Evolutionary conservation across 805 yeast species (phyloP), one percentile per base, ranked within the genome.

Genomic region (Suhomyces emberorum): DNA sequence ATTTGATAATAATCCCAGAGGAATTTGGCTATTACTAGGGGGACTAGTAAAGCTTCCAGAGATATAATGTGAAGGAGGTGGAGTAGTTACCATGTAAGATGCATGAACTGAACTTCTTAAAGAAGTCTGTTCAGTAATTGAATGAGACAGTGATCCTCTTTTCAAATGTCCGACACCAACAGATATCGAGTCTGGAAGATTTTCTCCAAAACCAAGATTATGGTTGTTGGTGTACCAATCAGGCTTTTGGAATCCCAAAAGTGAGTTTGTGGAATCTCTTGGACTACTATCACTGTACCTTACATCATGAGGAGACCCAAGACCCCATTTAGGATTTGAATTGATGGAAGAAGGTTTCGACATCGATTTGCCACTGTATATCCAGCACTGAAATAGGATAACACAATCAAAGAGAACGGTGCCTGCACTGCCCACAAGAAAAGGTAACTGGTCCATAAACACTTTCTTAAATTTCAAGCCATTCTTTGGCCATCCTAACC

Each of bases 391-490:
- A 30, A 55, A 45, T 23, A 67, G 45, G 18, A 67, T 55, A 12
- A 59, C 43, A 15, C 42, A 33, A 44, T 66, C 72, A 18, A 49
- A 51, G 14, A 46, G 7, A 7, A 55, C 51, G 0, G 62, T 57
- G 7, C 60, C 61, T 1, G 51, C 74, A 46, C 93, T 81, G 1
- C 97, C 96, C 17, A 88, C 51, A 21, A 91, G 69, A 52, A 81
- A 89, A 0, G 97, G 96, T 35, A 87, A 55, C 50, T 88, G 95
- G 31, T 77, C 79, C 45, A 64, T 46, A 18, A 54, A 42, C 3
- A 54, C 47, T 20, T 38, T 32, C 15, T 28, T 31, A 35, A 37
- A 41, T 1, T 14, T 40, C 11, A 38, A 37, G 18, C 42, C 49
- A 18, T 44, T 40, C 9, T 20, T 12, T 5, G 14, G n/a, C 3